A percentile compares a stretch with the other conserved stretches of the same genome.
Conservation (phyloP, 2,329 filamentous ascomycete genomes). For the Penicillium sp. region DNA sequence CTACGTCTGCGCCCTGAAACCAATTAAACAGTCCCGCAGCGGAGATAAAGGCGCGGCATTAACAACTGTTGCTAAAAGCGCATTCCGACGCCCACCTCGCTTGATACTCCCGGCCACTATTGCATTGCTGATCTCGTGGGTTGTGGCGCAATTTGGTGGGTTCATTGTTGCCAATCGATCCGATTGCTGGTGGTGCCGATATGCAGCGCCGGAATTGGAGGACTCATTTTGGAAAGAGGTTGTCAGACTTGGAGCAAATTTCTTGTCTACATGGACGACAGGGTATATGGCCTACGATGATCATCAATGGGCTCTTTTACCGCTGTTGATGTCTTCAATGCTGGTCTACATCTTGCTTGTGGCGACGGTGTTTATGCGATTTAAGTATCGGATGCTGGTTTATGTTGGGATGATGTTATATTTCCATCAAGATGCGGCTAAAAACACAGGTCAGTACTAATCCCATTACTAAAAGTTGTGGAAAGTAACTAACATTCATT, state of each 20-base stretch:
- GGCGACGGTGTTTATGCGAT: conserved; percentile 47
- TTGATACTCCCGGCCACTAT: conserved; percentile 55
- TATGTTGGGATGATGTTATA: conserved; percentile 50
- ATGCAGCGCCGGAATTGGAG: conserved; percentile 48
- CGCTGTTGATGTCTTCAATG: conserved; percentile 52
- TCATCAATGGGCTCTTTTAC: conserved; percentile 57
- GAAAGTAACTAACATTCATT: background rate
- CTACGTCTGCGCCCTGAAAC: conserved; percentile 58
- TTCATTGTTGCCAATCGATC: conserved; percentile 50
- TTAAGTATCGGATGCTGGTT: conserved; percentile 48
- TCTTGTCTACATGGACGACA: conserved; percentile 52
- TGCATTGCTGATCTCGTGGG: conserved; percentile 53
- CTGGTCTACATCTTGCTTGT: conserved; percentile 51
- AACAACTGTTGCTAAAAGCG: conserved; percentile 52
- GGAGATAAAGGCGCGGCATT: conserved; percentile 48
- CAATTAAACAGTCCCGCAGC: conserved; percentile 51
- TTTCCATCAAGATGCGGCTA: conserved; percentile 50
- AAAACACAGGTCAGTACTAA: conserved; percentile 45
- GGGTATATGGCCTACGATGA: conserved; percentile 55
- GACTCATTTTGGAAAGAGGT: conserved; percentile 49
- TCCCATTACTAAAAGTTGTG: background rate
- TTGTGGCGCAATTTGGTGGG: conserved; percentile 49
- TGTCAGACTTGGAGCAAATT: conserved; percentile 45
- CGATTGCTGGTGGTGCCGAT: conserved; percentile 54
- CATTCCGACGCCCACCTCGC: conserved; percentile 54